A percentile compares a stretch with the other conserved stretches of the same genome.
phyloP scores from a whole-genome alignment of 2,329 filamentous ascomycete species.

The Clarireedia sp. region DNA sequence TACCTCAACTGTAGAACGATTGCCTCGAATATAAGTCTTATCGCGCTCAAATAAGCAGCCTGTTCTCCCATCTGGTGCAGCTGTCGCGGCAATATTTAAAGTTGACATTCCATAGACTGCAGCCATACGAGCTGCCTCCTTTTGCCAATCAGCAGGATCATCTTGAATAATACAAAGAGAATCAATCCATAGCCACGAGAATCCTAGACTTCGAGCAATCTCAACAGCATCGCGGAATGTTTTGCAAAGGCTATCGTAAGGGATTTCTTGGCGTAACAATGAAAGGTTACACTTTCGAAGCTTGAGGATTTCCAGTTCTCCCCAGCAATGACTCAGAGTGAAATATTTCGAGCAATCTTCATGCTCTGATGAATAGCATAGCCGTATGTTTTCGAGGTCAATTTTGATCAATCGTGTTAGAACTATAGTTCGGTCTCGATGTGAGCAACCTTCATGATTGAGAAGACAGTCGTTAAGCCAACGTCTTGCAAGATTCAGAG shows the following conservation, averaged over 20 bases:
- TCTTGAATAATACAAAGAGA: constrained; percentile 24
- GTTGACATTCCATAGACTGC: constrained; percentile 8
- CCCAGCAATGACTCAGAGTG: constrained; percentile 16
- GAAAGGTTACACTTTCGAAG: background rate
- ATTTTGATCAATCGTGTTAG: background rate
- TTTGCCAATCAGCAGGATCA: constrained; percentile 17
- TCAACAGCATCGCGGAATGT: constrained; percentile 25
- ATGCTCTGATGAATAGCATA: background rate
- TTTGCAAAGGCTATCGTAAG: constrained; percentile 12
- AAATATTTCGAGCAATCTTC: constrained; percentile 6
- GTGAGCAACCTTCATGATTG: background rate
- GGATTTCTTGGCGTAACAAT: constrained; percentile 6
- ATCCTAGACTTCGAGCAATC: constrained; percentile 12
- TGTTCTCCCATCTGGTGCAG: constrained; percentile 5
- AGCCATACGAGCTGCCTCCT: constrained; percentile 13
- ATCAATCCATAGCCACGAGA: constrained; percentile 26
- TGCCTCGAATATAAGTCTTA: background rate
- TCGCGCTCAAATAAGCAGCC: constrained; percentile 7
- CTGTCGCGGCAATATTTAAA: constrained; percentile 14
- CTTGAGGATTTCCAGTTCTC: constrained; percentile 1
- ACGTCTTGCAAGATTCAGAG: background rate
- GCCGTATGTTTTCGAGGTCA: background rate
- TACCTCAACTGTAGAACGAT: background rate
- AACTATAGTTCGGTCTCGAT: background rate
- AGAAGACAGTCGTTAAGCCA: background rate